Evolutionary conservation across 2,329 filamentous ascomycete genomes (phyloP), one percentile per base, ranked within the genome.

Genomic region (Ambrosiella xylebori): DNA sequence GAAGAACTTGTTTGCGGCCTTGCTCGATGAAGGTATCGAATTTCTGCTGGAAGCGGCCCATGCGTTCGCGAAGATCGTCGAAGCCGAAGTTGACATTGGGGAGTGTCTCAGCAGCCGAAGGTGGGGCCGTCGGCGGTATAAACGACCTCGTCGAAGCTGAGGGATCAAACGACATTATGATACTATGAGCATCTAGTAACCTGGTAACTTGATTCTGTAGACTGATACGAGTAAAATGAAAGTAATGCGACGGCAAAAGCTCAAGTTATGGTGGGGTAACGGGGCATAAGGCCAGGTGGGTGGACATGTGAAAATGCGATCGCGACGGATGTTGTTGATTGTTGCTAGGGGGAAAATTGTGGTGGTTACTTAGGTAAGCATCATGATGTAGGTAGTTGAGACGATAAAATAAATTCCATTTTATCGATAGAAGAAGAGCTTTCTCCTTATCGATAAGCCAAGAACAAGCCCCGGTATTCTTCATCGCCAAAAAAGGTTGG

Each of bases 1-100:
- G 89, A 7, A 97, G 70, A 0, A 97, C 88, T 57, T 87, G 81
- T 70, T 94, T 94, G 54, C 91, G 80, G 0, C 90, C 89, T 63
- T 87, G 83, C 66, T 95, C 91, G 62, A 98, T 96, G 65, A 96
- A 97, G 0, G 84, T 82, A 68, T 98, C 93, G 65, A 98, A 98
- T 64, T 82, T 85, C 7, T 81, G 78, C 0, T 86, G 96, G 69
- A 98, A 98, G 62, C 86, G 88, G 57, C 84, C 79, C 93, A 98
- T 97, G 71, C 89, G 86, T 66, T 91, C 88, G 71, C 91, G 90
- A 67, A 98, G 73, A 64, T 96, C 88, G 65, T 97, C 90, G 70
- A 97, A 97, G 60, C 89, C 89, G 69, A 98, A 97, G 71, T 95
- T 89, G 70, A 95, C 86, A 68, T 79, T 87, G 40, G 93, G 93